phyloP scores from a whole-genome alignment of 2,329 filamentous ascomycete genomes.

The Aspergillus fumigatus region DNA sequence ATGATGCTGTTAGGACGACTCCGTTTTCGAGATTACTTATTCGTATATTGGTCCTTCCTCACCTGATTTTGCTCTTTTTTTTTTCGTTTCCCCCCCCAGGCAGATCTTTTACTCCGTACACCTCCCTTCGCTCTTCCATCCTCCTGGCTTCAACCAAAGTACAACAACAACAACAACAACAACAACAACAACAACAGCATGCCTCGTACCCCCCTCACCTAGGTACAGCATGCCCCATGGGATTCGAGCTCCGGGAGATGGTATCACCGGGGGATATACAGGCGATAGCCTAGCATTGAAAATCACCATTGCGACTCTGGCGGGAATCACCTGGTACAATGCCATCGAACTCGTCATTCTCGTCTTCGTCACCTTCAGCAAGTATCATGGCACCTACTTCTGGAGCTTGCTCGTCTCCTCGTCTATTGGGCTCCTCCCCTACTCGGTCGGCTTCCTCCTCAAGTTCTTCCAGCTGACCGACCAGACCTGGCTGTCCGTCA shows the following conservation, averaged over 20 bases:
- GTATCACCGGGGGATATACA: constrained; percentile 35
- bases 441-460: constrained; percentile 45
- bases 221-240: constrained; percentile 21
- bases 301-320: constrained; percentile 44
- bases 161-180: not conserved
- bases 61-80: not conserved
- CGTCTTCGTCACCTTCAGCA: constrained; percentile 46
- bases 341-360: constrained; percentile 47
- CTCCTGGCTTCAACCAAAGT: constrained; percentile 2
- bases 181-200: constrained; percentile 2
- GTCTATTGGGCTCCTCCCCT: constrained; percentile 41
- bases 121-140: not conserved
- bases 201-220: constrained; percentile 3
- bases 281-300: constrained; percentile 33
- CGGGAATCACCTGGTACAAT: constrained; percentile 48
- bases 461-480: constrained; percentile 41
- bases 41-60: not conserved
- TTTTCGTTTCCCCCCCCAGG: not conserved
- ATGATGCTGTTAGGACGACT: not conserved
- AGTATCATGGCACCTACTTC: constrained; percentile 47
- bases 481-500: constrained; percentile 37
- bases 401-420: constrained; percentile 46
- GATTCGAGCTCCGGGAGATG: constrained; percentile 25
- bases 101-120: not conserved
- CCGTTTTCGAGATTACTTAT: not conserved